phyloP scores from a whole-genome alignment of 192 early-diverging fungal genomes.

The Coemansia sp. region DNA sequence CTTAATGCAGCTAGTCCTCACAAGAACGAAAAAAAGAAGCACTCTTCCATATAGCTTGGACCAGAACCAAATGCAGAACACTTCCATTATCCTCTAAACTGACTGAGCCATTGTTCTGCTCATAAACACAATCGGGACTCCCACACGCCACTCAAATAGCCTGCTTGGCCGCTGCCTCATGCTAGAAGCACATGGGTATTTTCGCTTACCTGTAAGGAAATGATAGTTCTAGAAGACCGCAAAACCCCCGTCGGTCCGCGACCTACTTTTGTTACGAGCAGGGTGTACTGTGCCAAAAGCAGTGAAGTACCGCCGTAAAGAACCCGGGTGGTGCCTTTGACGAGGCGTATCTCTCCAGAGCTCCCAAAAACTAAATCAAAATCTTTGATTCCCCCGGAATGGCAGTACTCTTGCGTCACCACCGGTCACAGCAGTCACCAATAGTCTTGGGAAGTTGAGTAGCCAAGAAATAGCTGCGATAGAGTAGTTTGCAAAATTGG shows the following conservation, averaged over 20 bases:
- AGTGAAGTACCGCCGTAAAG: background rate
- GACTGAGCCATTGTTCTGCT: background rate
- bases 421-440: slow-evolving; percentile 1
- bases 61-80: background rate
- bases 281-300: background rate
- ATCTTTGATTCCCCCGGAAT: no score
- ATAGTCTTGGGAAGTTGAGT: background rate
- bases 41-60: background rate
- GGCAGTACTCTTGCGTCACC: slow-evolving; percentile 1
- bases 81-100: background rate
- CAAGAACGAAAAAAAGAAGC: background rate
- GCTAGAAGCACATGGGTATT: background rate
- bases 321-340: background rate
- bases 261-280: background rate
- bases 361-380: no score
- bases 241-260: background rate
- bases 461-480: no score
- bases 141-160: background rate
- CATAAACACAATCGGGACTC: background rate
- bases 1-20: no score
- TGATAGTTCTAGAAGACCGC: background rate
- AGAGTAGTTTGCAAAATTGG: no score
- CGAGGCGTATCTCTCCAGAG: background rate
- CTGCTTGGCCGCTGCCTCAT: background rate
- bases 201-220: background rate